Base-by-base conservation (phyloP, 2,329 filamentous ascomycete species). In the Apiospora arundinis region DNA sequence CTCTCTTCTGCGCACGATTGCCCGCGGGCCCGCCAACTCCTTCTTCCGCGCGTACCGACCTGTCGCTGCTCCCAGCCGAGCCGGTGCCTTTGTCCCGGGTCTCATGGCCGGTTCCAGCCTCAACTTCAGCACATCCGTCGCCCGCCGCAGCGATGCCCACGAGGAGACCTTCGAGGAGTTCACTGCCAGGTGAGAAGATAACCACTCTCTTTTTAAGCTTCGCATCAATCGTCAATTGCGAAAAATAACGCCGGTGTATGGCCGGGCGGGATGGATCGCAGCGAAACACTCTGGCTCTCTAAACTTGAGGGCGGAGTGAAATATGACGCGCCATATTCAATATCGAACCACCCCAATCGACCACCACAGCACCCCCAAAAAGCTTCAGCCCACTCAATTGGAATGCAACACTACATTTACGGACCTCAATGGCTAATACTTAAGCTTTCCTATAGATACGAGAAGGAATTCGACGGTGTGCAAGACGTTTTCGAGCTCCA, bases 141-240 rank as follows among this genome's bases (percentile, higher is more conserved):
- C 86, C 80, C 83, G 87, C 81, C 85, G 84, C 77, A 83, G 83
- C 81, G 85, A 88, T 81, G 46, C 71, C 37, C 93, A 97, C 85
- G 96, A 99, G 85, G 96, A 99, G 91, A 97, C 93, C 80, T 99
- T 97, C 80, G 96, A 99, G 89, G 95, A 98, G 88, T 99, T 99
- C 86, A 95, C 93, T 85, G 93, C 95, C 80, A 95, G 96, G 96
- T 99, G 93, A 85, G 88, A 40, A 16, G 80, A 80, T 79, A 77
- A 76, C 44, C 21, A 56, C 48, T 49, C n/a, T 69, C 42, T 32
- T 18, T 21, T n/a, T 56, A 16, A 45, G 16, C 42, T 16, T 45
- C 67, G 32, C 32, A 18, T 68, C 23, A n/a, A 66, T 21, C 21
- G 45, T 9, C 46, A 56, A 37, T 52, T 56, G 52, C 66, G 66